Evolutionary conservation across 176 grass and related monocot species (phyloP).

Genomic region (Leersia perrieri): DNA sequence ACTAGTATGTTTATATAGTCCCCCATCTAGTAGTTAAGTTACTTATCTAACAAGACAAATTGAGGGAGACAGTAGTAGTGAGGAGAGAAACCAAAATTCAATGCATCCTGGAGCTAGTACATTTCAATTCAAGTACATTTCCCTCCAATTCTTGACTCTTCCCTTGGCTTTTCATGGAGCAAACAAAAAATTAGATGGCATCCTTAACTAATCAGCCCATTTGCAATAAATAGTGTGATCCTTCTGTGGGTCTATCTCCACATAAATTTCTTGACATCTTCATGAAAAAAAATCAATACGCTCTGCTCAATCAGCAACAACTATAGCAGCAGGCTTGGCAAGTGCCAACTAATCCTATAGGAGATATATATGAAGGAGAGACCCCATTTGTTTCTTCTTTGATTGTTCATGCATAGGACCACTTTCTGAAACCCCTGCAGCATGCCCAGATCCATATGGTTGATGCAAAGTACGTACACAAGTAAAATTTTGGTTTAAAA

Average conservation of each 20-base stretch:
- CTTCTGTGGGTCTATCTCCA: conserved; percentile 28
- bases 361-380: not conserved
- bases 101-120: not conserved
- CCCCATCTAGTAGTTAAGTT: not conserved
- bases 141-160: conserved; percentile 33
- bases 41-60: not conserved
- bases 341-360: conserved; percentile 34
- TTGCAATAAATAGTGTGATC: conserved; percentile 19
- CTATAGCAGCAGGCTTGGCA: not conserved
- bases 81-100: not conserved
- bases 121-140: conserved; percentile 35
- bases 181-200: conserved; percentile 13
- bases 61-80: not conserved
- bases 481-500: not conserved
- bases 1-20: not conserved
- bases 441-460: not conserved
- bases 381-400: not conserved
- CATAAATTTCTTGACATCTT: conserved; percentile 16
- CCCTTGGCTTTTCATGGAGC: not conserved
- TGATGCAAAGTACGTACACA: not conserved
- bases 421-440: not conserved
- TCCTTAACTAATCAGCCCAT: conserved; percentile 1
- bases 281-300: conserved; percentile 36
- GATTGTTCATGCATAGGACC: not conserved
- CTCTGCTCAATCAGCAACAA: not conserved